Conservation (phyloP, 495 filamentous ascomycete genomes). For the Aspergillus nanangensis region DNA sequence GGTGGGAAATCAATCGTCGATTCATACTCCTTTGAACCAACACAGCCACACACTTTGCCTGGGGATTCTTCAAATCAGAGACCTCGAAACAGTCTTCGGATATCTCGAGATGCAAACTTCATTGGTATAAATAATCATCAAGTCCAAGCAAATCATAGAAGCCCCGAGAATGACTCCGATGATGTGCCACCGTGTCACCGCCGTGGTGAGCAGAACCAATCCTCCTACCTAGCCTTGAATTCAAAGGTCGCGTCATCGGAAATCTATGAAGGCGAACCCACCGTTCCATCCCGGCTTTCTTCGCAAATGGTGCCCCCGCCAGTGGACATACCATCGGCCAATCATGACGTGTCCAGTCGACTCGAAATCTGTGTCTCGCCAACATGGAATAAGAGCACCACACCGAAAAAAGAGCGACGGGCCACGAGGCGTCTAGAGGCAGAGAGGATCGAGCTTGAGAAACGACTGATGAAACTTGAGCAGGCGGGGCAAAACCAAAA, state of each 20-base stretch:
- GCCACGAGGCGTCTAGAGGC: constrained; percentile 35
- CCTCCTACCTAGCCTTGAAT: too few species aligned
- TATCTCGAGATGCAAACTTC: too few species aligned
- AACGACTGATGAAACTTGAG: constrained; percentile 29
- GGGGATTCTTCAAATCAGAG: constrained; percentile 20
- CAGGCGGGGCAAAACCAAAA: constrained; percentile 21
- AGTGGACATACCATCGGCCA: background rate
- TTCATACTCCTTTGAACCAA: constrained; percentile 3
- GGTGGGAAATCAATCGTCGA: constrained; percentile 25
- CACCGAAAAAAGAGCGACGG: constrained; percentile 27
- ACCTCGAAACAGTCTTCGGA: too few species aligned
- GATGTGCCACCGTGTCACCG: too few species aligned
- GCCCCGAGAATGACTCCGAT: too few species aligned
- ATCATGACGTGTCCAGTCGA: background rate
- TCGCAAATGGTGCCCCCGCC: background rate
- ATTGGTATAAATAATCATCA: too few species aligned
- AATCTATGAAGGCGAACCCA: too few species aligned
- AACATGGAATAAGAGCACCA: constrained; percentile 14
- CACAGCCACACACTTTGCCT: background rate
- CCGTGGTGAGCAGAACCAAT: too few species aligned
- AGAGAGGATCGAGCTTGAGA: constrained; percentile 34
- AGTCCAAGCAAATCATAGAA: too few species aligned
- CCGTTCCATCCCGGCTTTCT: background rate
- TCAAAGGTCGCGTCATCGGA: too few species aligned
- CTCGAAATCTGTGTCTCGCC: constrained; percentile 14